phyloP scores from a whole-genome alignment of 345 rosid genomes.

The Syzygium oleosum region DNA sequence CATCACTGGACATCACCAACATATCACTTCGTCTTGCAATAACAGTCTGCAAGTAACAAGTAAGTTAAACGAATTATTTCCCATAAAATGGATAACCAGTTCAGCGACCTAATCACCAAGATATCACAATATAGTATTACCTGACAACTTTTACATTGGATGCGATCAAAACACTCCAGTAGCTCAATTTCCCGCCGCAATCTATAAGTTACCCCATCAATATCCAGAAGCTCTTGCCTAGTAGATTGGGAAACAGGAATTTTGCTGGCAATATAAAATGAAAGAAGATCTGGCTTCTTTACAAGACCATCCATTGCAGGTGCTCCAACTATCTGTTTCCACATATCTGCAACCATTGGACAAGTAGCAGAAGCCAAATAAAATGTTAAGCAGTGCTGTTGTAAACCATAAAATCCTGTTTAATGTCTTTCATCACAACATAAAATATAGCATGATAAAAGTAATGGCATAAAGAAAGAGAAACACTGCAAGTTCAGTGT shows the following conservation, averaged over 20 bases:
- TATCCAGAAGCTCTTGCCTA: slow-evolving; percentile 94
- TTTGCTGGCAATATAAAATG: slow-evolving; percentile 87
- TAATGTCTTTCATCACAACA: not conserved
- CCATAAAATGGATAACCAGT: not conserved
- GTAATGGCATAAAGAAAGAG: not conserved
- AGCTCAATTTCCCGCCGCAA: slow-evolving; percentile 80
- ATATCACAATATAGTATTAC: slow-evolving; percentile 20
- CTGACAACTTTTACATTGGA: slow-evolving; percentile 78
- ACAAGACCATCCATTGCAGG: slow-evolving; percentile 69
- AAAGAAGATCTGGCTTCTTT: slow-evolving; percentile 71
- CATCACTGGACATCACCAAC: slow-evolving; percentile 95
- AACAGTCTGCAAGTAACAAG: slow-evolving; percentile 31
- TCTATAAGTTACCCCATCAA: slow-evolving; percentile 80
- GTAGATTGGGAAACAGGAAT: slow-evolving; percentile 77
- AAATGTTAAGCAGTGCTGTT: not conserved
- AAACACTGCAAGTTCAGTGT: not conserved
- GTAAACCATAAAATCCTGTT: not conserved
- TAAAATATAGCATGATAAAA: not conserved
- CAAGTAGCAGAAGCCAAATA: not conserved
- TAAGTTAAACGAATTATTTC: not conserved
- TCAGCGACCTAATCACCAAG: not conserved
- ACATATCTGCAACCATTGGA: slow-evolving; percentile 54
- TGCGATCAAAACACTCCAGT: slow-evolving; percentile 58
- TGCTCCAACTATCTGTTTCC: slow-evolving; percentile 80
- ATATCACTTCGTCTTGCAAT: slow-evolving; percentile 89